Evolutionary conservation across 495 filamentous ascomycete genomes (phyloP).

Genomic region (Monascus purpureus): DNA sequence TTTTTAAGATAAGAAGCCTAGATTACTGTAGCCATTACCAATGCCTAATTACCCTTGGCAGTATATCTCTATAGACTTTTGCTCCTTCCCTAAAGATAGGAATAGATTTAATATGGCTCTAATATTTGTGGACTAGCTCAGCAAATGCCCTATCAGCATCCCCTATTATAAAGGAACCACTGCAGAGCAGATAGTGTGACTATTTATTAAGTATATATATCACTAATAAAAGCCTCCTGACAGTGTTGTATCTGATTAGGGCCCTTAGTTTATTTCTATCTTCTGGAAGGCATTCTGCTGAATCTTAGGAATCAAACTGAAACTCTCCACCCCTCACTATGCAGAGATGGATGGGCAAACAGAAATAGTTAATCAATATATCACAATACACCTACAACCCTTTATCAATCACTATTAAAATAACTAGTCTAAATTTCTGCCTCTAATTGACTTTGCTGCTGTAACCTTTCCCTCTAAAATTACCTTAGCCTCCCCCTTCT

Average conservation of each 20-base stretch:
- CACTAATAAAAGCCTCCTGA: constrained; percentile 2
- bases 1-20: too few relatives aligned
- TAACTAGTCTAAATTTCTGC: constrained; percentile 13
- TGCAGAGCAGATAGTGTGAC: constrained; percentile 1
- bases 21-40: too few relatives aligned
- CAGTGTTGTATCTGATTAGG: constrained; percentile 3
- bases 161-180: not conserved
- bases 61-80: constrained; percentile 15
- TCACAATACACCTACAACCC: constrained; percentile 12
- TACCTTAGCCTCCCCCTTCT: constrained; percentile 3
- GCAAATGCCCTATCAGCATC: constrained; percentile 8
- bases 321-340: constrained; percentile 13
- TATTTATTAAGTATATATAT: constrained; percentile 2
- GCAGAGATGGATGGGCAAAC: constrained; percentile 17
- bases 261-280: constrained; percentile 3
- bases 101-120: constrained; percentile 7
- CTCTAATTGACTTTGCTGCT: constrained; percentile 11
- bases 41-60: too few relatives aligned
- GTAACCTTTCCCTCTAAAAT: not conserved
- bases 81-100: constrained; percentile 4
- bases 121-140: constrained; percentile 7
- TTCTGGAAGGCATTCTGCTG: constrained; percentile 4
- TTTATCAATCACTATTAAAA: constrained; percentile 16
- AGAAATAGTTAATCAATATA: constrained; percentile 7
- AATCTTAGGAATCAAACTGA: not conserved